Evolutionary conservation across 2,329 filamentous ascomycete genomes (phyloP).

Genomic region (Calonectria leucothoes): DNA sequence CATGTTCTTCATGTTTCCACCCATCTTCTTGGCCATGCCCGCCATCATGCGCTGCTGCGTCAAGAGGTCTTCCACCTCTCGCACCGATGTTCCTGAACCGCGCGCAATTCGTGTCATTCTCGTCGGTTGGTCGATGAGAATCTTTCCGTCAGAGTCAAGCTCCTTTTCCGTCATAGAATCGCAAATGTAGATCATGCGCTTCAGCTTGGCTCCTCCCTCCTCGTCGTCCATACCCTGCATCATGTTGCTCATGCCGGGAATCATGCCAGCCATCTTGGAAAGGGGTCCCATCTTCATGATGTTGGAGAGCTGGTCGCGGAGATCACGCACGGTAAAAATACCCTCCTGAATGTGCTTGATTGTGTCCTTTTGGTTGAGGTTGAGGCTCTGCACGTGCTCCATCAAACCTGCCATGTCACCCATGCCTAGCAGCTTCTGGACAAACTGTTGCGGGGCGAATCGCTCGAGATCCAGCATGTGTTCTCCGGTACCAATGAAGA

Average conservation of each 20-base stretch:
- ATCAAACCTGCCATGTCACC: conserved; percentile 95
- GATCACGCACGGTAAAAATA: conserved; percentile 93
- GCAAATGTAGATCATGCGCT: conserved; percentile 99
- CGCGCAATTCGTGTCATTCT: conserved; percentile 92
- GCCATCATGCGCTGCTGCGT: conserved; percentile 99
- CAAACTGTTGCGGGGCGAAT: conserved; percentile 92
- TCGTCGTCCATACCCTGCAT: conserved; percentile 98
- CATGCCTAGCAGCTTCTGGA: conserved; percentile 95
- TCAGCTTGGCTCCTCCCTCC: conserved; percentile 91
- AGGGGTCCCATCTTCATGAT: conserved; percentile 99
- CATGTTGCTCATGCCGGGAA: conserved; percentile 91
- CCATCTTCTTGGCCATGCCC: conserved; percentile 99
- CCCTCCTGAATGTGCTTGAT: conserved; percentile 99
- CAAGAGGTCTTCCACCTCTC: conserved; percentile 95
- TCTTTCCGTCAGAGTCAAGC: conserved; percentile 93
- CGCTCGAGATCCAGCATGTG: conserved; percentile 95
- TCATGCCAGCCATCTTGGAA: conserved; percentile 99
- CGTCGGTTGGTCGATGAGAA: conserved; percentile 91
- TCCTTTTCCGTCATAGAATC: conserved; percentile 98
- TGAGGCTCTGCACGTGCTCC: conserved; percentile 95
- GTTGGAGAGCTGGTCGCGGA: conserved; percentile 94
- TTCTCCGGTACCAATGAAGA: conserved; percentile 97
- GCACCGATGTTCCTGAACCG: conserved; percentile 90
- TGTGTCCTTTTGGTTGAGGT: conserved; percentile 97
- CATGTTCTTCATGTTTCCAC: conserved; percentile 98